phyloP scores from a whole-genome alignment of 441 rosid genomes.

The Bocquillonia castaneifolia region DNA sequence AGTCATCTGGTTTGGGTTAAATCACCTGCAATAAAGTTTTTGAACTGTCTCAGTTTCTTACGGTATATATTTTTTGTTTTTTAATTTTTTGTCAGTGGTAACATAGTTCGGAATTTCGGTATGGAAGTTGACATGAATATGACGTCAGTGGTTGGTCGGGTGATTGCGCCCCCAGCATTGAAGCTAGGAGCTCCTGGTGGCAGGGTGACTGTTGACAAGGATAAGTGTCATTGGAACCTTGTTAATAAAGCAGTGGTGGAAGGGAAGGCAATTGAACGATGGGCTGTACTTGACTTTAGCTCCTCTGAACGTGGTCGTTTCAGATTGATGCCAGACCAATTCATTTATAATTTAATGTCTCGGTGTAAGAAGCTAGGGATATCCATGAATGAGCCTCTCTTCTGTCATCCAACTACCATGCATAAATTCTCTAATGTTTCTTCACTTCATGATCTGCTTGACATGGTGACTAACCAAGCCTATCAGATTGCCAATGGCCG shows the following conservation, averaged over 20 bases:
- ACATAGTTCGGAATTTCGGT: slow-evolving; percentile 49
- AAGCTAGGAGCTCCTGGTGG: slow-evolving; percentile 46
- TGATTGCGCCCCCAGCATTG: slow-evolving; percentile 66
- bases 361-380: slow-evolving; percentile 62
- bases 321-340: slow-evolving; percentile 22
- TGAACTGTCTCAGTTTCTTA: neutral
- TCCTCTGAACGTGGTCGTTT: slow-evolving; percentile 23
- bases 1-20: neutral
- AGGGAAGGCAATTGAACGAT: slow-evolving; percentile 55
- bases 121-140: slow-evolving; percentile 49
- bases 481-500: slow-evolving; percentile 25
- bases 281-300: slow-evolving; percentile 72
- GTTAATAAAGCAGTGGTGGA: slow-evolving; percentile 52
- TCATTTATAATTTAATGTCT: slow-evolving; percentile 37
- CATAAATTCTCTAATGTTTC: slow-evolving; percentile 33
- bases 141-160: slow-evolving; percentile 64
- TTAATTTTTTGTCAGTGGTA: slow-evolving; percentile 33
- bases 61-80: neutral
- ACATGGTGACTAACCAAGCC: slow-evolving; percentile 28
- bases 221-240: slow-evolving; percentile 79
- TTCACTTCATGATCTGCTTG: slow-evolving; percentile 41
- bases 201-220: slow-evolving; percentile 44
- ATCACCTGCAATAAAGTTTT: neutral
- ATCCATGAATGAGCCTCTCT: slow-evolving; percentile 43
- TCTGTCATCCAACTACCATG: slow-evolving; percentile 39